Conservation (phyloP, 495 filamentous ascomycete genomes). For the Xylaria venustula region DNA sequence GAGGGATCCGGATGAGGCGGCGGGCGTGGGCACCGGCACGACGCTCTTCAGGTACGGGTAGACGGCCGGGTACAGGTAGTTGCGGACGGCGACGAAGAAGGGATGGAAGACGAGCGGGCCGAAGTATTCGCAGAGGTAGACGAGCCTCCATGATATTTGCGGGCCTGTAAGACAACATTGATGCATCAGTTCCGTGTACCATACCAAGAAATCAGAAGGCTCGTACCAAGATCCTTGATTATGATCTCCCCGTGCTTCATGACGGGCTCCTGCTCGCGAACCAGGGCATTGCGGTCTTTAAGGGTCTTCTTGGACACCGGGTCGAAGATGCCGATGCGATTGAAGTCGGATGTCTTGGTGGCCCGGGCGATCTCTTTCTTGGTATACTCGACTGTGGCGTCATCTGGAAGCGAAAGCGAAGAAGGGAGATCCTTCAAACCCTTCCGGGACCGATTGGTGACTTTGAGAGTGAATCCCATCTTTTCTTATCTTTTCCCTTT, state of each 20-base stretch:
- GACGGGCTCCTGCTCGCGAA: slow-evolving; percentile 64
- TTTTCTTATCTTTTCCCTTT: neutral
- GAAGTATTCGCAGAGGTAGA: slow-evolving; percentile 92
- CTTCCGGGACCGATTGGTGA: slow-evolving; percentile 43
- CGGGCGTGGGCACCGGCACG: slow-evolving; percentile 31
- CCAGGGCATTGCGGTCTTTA: slow-evolving; percentile 53
- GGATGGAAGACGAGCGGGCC: slow-evolving; percentile 92
- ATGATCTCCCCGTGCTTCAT: slow-evolving; percentile 68
- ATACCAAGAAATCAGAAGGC: neutral
- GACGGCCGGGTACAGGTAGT: slow-evolving; percentile 67
- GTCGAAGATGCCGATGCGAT: slow-evolving; percentile 68
- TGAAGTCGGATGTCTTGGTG: slow-evolving; percentile 49
- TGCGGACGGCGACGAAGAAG: slow-evolving; percentile 66
- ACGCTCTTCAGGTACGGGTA: slow-evolving; percentile 41
- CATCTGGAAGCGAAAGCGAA: slow-evolving; percentile 57
- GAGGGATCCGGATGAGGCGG: slow-evolving; percentile 34
- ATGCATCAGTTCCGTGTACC: slow-evolving; percentile 11
- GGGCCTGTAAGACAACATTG: slow-evolving; percentile 55
- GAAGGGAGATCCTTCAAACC: slow-evolving; percentile 72
- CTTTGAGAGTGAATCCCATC: slow-evolving; percentile 37
- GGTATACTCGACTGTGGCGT: slow-evolving; percentile 60
- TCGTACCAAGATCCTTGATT: slow-evolving; percentile 89
- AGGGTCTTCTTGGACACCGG: slow-evolving; percentile 63
- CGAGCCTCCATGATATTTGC: slow-evolving; percentile 90
- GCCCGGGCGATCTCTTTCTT: slow-evolving; percentile 48